Evolutionary conservation across 1,139 yeast species (phyloP).

Genomic region (Candida sp.): DNA sequence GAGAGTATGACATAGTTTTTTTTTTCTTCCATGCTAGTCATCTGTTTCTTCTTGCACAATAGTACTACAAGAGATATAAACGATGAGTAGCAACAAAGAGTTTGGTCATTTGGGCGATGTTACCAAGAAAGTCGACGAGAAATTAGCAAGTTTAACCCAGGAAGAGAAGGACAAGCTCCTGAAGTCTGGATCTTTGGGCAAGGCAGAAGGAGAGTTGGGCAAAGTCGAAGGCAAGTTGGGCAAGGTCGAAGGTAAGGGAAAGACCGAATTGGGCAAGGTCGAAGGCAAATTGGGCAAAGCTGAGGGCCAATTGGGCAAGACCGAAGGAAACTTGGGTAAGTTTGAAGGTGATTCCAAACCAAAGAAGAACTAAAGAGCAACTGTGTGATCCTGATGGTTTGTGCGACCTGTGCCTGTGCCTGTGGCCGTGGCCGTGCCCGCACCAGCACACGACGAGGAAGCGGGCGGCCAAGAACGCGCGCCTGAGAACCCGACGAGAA

Average conservation of each 20-base stretch:
- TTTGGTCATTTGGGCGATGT: slow-evolving; percentile 19
- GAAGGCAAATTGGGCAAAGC: slow-evolving; percentile 14
- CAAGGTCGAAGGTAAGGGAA: slow-evolving; percentile 16
- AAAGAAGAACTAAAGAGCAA: neutral
- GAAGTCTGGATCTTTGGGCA: neutral
- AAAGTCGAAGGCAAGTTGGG: slow-evolving; percentile 12
- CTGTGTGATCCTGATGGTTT: no score
- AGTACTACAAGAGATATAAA: neutral
- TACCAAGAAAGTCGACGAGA: slow-evolving; percentile 8
- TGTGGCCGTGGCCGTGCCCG: no score
- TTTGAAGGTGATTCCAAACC: slow-evolving; percentile 6
- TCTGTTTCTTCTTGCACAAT: no score
- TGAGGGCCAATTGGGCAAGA: slow-evolving; percentile 18
- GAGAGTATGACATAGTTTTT: no score
- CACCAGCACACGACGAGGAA: neutral
- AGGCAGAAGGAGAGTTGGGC: slow-evolving; percentile 2
- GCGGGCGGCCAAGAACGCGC: neutral
- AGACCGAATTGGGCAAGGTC: slow-evolving; percentile 11
- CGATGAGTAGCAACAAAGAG: slow-evolving; percentile 15
- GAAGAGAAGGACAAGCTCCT: slow-evolving; percentile 2
- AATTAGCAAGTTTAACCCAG: slow-evolving; percentile 1
- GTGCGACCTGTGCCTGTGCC: neutral
- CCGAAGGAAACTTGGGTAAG: slow-evolving; percentile 12
- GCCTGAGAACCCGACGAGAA: neutral
- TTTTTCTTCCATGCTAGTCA: neutral